Evolutionary conservation across 2,329 filamentous ascomycete species (phyloP), one percentile per base, ranked within the genome.

Genomic region (Cordyceps javanica): DNA sequence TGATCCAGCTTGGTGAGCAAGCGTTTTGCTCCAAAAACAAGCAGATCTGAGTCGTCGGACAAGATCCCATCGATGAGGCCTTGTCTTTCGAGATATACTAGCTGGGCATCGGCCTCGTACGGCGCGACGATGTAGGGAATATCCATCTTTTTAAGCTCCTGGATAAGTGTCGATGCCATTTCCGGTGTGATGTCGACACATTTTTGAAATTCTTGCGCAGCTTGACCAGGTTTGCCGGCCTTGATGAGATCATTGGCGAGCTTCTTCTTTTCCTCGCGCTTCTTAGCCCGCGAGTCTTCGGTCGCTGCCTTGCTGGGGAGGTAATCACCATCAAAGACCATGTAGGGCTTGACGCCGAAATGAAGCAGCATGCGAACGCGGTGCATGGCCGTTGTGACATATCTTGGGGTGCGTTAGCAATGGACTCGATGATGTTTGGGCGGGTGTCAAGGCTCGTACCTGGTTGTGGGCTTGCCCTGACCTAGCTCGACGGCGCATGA

Each of bases 31-130:
- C 94, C 94, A 65, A 99, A 99, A 0, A 99, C 94, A 34, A 99
- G 77, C 58, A 99, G 78, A 74, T 99, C 94, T 0, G 94, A 99
- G 70, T 99, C 94, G 69, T 99, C 94, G 0, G 94, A 97, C 36
- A 99, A 76, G 62, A 99, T 96, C 26, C 91, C 95, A 64, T 87
- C 77, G 64, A 97, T 88, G 52, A 92, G 77, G 1, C 93, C 93
- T 59, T 90, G 83, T 51, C 86, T 86, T 73, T 99, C 94, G 38
- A 99, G 80, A 68, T 97, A 99, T 26, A 91, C 92, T 65, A 99
- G 81, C 72, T 99, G 93, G n/a, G 93, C 88, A 72, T 99, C 94
- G 48, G 94, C 94, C 77, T 99, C 94, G 73, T 97, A 99, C 0
- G 94, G 94, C 1, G 94, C 94, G 19, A 99, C 95, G 57, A 99